Base-by-base conservation (phyloP, 2,329 filamentous ascomycete species). In the Penicillium decumbens region DNA sequence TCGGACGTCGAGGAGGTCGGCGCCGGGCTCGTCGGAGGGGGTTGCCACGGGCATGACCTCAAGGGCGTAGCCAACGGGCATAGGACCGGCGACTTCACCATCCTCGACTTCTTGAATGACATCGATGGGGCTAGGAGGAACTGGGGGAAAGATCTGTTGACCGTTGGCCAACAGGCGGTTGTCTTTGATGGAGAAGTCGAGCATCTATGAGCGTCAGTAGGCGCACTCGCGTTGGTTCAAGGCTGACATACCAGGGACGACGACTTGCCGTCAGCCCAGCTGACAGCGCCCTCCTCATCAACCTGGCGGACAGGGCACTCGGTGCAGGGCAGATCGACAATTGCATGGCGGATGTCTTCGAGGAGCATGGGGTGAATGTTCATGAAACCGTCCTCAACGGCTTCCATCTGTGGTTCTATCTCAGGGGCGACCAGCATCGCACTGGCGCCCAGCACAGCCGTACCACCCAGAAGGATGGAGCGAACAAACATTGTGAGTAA, bases 1-100 rank as follows among this genome's bases (percentile, higher is more conserved):
- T 33, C 71, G 67, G 50, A 75, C 57, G 9, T 66, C 62, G 2
- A 71, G 54, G 23, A 75, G 54, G 7, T 71, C 65, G 38, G 64
- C 57, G 6, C 57, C 63, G 8, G 62, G 56, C n/a, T 63, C 65
- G 23, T 71, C 65, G 7, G 58, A 50, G 13, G 65, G 56, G 10
- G 60, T 53, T 18, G 61, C 53, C 37, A 62, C 45, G 20, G 70
- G 64, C 51, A 71, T 62, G 35, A 69, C 59, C 55, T 75, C 72
- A 23, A 75, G 62, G 24, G 72, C 71, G 54, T 74, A 75, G 41
- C 73, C 73, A 44, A 75, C 55, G 9, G 65, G 57, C 39, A 75
- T 57, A 1, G 70, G 67, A 3, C 63, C 60, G 12, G 69, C 68
- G 41, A 65, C 59, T 49, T 66, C 56, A 50, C 65, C 67, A 62